Percentiles rank a stretch among this genome's conserved stretches.
Conservation (phyloP, 208 protist genomes). For the Leishmania braziliensis region DNA sequence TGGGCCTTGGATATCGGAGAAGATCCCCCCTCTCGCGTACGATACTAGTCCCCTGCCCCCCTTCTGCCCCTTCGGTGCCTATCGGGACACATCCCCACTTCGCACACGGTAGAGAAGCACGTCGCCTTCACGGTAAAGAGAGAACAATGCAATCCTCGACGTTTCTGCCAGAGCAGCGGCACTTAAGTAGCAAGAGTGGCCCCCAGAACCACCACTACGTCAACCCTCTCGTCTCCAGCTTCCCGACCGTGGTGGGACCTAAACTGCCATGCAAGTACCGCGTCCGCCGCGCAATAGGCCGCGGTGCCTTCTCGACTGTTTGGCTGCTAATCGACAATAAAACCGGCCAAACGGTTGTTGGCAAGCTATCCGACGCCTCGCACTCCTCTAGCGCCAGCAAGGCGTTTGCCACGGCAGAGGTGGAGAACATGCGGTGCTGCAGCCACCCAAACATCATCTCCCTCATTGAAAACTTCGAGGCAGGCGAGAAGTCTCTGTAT, state of each 20-base stretch:
- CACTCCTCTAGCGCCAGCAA: constrained; percentile 41
- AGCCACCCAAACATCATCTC: constrained; percentile 75
- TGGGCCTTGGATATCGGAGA: neutral
- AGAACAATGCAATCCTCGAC: neutral
- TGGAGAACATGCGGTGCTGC: constrained; percentile 56
- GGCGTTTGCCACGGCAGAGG: constrained; percentile 51
- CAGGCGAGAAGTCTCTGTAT: constrained; percentile 44
- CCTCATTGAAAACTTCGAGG: constrained; percentile 53
- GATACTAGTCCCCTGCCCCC: neutral
- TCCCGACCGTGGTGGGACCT: constrained; percentile 50
- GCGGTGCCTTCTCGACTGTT: constrained; percentile 64
- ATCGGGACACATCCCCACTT: neutral
- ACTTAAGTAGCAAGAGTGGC: neutral
- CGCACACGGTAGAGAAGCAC: neutral
- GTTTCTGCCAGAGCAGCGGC: neutral
- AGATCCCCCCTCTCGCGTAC: neutral
- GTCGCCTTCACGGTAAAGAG: neutral
- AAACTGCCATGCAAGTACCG: constrained; percentile 56
- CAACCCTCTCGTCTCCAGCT: constrained; percentile 48
- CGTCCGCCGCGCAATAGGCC: constrained; percentile 46
- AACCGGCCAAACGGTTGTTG: constrained; percentile 51
- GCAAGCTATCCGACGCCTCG: constrained; percentile 53
- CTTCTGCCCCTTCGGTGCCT: neutral
- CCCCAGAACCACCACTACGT: constrained; percentile 35
- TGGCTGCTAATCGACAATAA: constrained; percentile 64